Percentiles rank a stretch among this genome's conserved stretches.
phyloP scores from a whole-genome alignment of 192 early-diverging fungal species.

The Coemansia sp. region DNA sequence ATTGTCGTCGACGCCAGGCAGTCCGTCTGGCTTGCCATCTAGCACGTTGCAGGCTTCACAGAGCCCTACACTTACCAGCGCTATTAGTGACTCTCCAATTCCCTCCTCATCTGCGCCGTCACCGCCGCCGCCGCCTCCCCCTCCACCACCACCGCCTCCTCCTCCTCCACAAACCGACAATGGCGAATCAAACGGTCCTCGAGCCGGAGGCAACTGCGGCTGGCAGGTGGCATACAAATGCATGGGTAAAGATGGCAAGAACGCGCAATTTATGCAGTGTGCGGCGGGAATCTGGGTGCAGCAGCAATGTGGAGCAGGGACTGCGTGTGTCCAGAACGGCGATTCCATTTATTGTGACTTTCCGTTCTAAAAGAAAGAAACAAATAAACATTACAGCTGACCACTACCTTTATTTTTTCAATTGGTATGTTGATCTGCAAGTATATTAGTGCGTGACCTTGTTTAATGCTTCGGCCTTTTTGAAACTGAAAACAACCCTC shows the following conservation, averaged over 20 bases:
- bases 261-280: slow-evolving; percentile 22
- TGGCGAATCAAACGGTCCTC: slow-evolving; percentile 1
- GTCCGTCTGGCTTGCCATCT: background rate
- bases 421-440: no score
- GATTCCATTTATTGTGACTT: slow-evolving; percentile 39
- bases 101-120: background rate
- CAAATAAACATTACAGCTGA: background rate
- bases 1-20: background rate
- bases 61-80: background rate
- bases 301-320: slow-evolving; percentile 36
- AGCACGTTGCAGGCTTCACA: background rate
- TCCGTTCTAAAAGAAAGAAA: slow-evolving; percentile 15
- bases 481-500: no score
- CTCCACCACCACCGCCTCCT: background rate
- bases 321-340: slow-evolving; percentile 34
- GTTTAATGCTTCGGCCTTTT: no score
- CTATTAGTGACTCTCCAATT: background rate
- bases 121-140: background rate
- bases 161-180: background rate
- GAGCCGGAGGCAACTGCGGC: slow-evolving; percentile 18
- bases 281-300: slow-evolving; percentile 28
- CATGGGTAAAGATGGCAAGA: slow-evolving; percentile 17
- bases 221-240: slow-evolving; percentile 18
- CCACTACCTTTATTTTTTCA: no score
- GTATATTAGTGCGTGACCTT: no score